These are phyloP conservation scores for Styphnolobium japonicum DNA, from an alignment of 306 rosid species.

Conservation along the genomic window DNA sequence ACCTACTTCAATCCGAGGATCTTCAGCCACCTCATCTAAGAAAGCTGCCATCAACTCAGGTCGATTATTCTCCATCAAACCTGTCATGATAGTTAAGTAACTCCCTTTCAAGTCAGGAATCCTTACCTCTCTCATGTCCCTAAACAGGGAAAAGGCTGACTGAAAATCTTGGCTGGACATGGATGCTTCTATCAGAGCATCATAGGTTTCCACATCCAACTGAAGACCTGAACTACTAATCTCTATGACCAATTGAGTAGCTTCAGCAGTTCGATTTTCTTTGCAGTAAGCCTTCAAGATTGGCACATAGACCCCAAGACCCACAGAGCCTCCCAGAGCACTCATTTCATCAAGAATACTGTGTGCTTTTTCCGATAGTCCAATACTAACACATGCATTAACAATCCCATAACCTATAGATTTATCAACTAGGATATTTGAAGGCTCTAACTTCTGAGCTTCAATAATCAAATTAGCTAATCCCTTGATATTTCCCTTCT, in stretches of 20 bases:
- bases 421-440: constrained; percentile 40
- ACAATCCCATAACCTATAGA: constrained; percentile 73
- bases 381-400: constrained; percentile 72
- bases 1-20: constrained; percentile 83
- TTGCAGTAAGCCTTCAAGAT: constrained; percentile 89
- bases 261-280: constrained; percentile 79
- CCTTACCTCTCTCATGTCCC: constrained; percentile 91
- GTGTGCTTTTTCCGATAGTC: constrained; percentile 78
- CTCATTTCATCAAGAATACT: constrained; percentile 78
- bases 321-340: constrained; percentile 65
- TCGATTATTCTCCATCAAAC: constrained; percentile 90
- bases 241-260: constrained; percentile 79
- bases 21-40: constrained; percentile 87
- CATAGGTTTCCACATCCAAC: constrained; percentile 63
- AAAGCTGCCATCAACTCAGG: constrained; percentile 98
- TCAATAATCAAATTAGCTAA: constrained; percentile 65
- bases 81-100: constrained; percentile 91
- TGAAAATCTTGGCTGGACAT: constrained; percentile 92
- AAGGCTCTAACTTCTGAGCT: constrained; percentile 72
- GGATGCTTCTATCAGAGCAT: constrained; percentile 76
- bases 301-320: constrained; percentile 87
- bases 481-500: constrained; percentile 53
- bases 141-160: constrained; percentile 79
- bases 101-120: constrained; percentile 72
- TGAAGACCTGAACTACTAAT: constrained; percentile 75